These are phyloP conservation scores for Cladosporium sp. DNA, from an alignment of 2,329 filamentous ascomycete genomes.

Conservation along the genomic window DNA sequence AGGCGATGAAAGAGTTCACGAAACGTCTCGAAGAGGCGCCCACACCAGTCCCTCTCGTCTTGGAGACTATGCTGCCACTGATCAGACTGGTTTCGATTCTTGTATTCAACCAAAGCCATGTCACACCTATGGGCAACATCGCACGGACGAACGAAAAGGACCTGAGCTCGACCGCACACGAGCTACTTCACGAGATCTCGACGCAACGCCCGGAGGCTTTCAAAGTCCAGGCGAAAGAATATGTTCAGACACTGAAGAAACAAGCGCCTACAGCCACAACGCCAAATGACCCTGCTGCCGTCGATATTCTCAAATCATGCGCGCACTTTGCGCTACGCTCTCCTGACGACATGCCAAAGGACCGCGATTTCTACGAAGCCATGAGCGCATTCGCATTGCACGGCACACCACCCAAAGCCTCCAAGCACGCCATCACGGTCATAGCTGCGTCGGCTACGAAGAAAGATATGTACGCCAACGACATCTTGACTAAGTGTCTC, in stretches of 20 bases:
- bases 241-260: constrained; percentile 80
- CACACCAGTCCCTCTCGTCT: constrained; percentile 54
- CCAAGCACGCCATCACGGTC: constrained; percentile 92
- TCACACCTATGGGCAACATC: constrained; percentile 82
- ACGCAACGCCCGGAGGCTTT: constrained; percentile 84
- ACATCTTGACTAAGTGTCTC: constrained; percentile 72
- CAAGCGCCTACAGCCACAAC: constrained; percentile 69
- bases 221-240: constrained; percentile 84
- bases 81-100: constrained; percentile 80
- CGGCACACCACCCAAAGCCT: constrained; percentile 73
- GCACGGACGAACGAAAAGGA: constrained; percentile 79
- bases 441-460: constrained; percentile 72
- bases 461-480: constrained; percentile 80
- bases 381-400: constrained; percentile 79
- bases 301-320: constrained; percentile 90
- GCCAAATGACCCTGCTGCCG: constrained; percentile 67
- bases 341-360: constrained; percentile 74
- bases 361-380: constrained; percentile 75
- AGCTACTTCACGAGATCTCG: constrained; percentile 88
- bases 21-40: constrained; percentile 62
- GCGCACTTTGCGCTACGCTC: constrained; percentile 86
- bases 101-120: constrained; percentile 90
- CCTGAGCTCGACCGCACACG: constrained; percentile 74
- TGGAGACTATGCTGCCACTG: constrained; percentile 77
- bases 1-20: constrained; percentile 83